phyloP scores from a whole-genome alignment of 2,329 filamentous ascomycete species.

The Pyricularia grisea region DNA sequence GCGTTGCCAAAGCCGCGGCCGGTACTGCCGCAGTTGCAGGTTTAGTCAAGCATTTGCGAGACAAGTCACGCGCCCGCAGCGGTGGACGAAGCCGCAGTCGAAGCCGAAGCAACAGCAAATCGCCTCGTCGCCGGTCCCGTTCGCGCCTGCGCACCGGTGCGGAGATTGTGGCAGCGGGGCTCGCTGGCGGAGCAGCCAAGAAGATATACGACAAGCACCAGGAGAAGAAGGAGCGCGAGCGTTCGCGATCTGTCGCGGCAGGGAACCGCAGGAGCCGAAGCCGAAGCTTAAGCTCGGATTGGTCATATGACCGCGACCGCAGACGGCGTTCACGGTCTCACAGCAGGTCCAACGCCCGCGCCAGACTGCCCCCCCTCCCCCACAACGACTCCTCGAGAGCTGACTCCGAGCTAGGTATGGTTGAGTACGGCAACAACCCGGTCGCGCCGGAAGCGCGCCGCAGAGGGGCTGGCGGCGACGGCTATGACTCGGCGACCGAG shows the following conservation, averaged over 20 bases:
- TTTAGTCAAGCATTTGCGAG: slow-evolving; percentile 46
- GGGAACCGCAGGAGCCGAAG: slow-evolving; percentile 23
- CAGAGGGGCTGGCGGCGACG: slow-evolving; percentile 18
- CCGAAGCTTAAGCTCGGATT: slow-evolving; percentile 18
- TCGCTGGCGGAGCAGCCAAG: slow-evolving; percentile 50
- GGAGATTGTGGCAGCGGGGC: slow-evolving; percentile 50
- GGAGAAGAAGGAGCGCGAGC: slow-evolving; percentile 45
- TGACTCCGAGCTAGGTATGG: slow-evolving; percentile 60
- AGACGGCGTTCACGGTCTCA: slow-evolving; percentile 12
- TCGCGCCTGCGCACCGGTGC: slow-evolving; percentile 43
- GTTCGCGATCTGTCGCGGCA: slow-evolving; percentile 6
- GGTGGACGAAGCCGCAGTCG: slow-evolving; percentile 9
- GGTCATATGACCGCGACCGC: slow-evolving; percentile 10
- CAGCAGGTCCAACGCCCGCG: slow-evolving; percentile 27
- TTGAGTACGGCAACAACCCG: slow-evolving; percentile 55
- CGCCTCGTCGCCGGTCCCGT: slow-evolving; percentile 30
- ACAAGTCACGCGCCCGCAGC: slow-evolving; percentile 39
- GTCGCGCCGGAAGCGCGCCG: slow-evolving; percentile 30
- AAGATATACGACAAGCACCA: slow-evolving; percentile 52
- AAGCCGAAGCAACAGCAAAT: slow-evolving; percentile 7
- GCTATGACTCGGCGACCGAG: slow-evolving; percentile 40
- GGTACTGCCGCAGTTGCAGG: slow-evolving; percentile 50
- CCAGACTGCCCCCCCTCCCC: slow-evolving; percentile 29
- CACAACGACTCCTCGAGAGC: slow-evolving; percentile 22
- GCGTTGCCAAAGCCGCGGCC: slow-evolving; percentile 46